phyloP scores from a whole-genome alignment of 495 filamentous ascomycete species.

The Pyrenula massariospora region DNA sequence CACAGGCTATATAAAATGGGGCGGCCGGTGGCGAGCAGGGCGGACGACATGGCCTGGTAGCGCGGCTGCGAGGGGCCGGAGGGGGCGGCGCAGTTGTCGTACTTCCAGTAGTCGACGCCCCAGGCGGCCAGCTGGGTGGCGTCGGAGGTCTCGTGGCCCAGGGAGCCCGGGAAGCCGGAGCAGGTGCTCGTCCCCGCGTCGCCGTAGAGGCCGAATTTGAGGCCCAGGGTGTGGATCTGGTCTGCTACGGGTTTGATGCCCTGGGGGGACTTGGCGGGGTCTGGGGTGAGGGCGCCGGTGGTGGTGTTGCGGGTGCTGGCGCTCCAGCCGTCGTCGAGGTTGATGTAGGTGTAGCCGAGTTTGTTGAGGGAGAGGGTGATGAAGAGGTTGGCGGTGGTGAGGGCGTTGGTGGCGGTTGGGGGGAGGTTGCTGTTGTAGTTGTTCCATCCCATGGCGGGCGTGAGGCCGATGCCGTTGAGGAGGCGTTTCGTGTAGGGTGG shows the following conservation, averaged over 20 bases:
- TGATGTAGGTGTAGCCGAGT: slow-evolving; percentile 57
- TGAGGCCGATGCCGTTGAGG: neutral
- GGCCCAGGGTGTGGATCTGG: slow-evolving; percentile 43
- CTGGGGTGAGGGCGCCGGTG: slow-evolving; percentile 38
- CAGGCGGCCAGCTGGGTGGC: slow-evolving; percentile 50
- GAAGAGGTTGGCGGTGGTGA: slow-evolving; percentile 38
- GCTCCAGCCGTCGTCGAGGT: slow-evolving; percentile 56
- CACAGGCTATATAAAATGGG: slow-evolving; percentile 57
- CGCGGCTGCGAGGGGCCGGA: slow-evolving; percentile 36
- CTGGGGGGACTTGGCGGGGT: slow-evolving; percentile 46
- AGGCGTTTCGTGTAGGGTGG: neutral
- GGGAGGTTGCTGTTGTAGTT: slow-evolving; percentile 49
- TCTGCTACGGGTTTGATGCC: slow-evolving; percentile 48
- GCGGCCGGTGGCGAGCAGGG: slow-evolving; percentile 35
- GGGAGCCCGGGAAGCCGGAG: slow-evolving; percentile 46
- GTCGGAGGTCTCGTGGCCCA: slow-evolving; percentile 52
- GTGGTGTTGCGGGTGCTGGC: slow-evolving; percentile 33
- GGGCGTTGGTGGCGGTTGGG: slow-evolving; percentile 37
- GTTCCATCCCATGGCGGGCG: slow-evolving; percentile 48
- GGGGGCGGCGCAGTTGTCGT: slow-evolving; percentile 56
- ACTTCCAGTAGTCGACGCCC: slow-evolving; percentile 63
- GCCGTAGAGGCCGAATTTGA: slow-evolving; percentile 59
- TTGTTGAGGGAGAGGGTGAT: slow-evolving; percentile 43
- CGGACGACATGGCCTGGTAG: slow-evolving; percentile 49
- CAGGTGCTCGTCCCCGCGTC: slow-evolving; percentile 53